These are phyloP conservation scores for Sarocladium oryzae DNA, from an alignment of 2,329 filamentous ascomycete genomes.

Conservation along the genomic window DNA sequence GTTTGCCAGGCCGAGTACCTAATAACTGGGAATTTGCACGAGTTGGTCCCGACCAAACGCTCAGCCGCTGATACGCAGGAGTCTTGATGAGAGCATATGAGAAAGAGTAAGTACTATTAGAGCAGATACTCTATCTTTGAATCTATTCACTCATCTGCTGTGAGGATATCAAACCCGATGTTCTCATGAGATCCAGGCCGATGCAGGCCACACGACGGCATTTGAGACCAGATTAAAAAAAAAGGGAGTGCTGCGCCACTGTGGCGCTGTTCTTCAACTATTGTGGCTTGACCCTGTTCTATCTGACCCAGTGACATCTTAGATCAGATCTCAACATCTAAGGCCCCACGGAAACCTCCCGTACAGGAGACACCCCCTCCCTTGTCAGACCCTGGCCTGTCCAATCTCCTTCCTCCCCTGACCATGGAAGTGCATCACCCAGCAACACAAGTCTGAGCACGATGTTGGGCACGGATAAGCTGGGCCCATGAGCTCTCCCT, in stretches of 20 bases:
- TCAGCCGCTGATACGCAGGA: too few species aligned
- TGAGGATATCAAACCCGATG: too few species aligned
- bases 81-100: too few species aligned
- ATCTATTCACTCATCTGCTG: too few species aligned
- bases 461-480: background rate
- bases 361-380: background rate
- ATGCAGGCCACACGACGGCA: too few species aligned
- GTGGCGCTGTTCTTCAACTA: background rate
- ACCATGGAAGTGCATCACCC: background rate
- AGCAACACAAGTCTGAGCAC: background rate
- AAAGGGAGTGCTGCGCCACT: background rate
- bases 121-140: too few species aligned
- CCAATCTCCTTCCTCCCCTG: slow-evolving; percentile 1
- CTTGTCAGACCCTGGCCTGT: background rate
- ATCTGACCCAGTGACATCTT: background rate
- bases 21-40: too few species aligned
- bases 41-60: too few species aligned
- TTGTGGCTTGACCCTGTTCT: slow-evolving; percentile 1
- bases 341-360: background rate
- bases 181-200: background rate
- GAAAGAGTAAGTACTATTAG: too few species aligned
- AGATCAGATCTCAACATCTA: slow-evolving; percentile 5
- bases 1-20: background rate
- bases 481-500: background rate
- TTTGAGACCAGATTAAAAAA: background rate